Evolutionary conservation across 176 grass and related monocot genomes (phyloP).

Genomic region (Lolium multiflorum): DNA sequence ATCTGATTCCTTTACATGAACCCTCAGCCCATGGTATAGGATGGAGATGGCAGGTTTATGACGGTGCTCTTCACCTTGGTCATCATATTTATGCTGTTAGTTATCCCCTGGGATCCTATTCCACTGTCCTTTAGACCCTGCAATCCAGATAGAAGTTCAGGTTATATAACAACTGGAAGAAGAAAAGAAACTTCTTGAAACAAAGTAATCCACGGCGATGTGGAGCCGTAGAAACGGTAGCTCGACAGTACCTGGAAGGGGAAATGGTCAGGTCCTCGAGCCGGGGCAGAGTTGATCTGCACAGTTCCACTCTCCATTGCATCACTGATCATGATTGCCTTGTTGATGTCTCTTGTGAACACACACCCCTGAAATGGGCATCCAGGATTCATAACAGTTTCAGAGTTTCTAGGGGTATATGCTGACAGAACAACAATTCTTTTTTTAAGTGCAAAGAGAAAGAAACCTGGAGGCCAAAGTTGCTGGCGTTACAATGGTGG

Average conservation of each 20-base stretch:
- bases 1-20: constrained; percentile 5
- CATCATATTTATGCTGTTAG: constrained; percentile 99
- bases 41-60: constrained; percentile 87
- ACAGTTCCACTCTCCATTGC: constrained; percentile 94
- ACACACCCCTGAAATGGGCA: constrained; percentile 72
- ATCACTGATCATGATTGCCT: constrained; percentile 92
- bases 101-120: constrained; percentile 97
- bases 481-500: constrained; percentile 97
- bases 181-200: neutral
- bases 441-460: neutral
- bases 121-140: constrained; percentile 98
- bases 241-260: constrained; percentile 75
- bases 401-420: neutral
- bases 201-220: neutral
- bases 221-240: neutral
- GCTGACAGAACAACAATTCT: neutral
- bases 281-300: constrained; percentile 96
- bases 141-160: neutral
- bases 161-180: constrained; percentile 10
- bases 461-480: constrained; percentile 93
- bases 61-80: constrained; percentile 97
- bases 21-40: constrained; percentile 92
- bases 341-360: constrained; percentile 96
- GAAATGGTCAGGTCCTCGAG: constrained; percentile 96
- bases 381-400: neutral